phyloP scores from a whole-genome alignment of 768 basidiomycete species.

The Pulveroboletus sp. region DNA sequence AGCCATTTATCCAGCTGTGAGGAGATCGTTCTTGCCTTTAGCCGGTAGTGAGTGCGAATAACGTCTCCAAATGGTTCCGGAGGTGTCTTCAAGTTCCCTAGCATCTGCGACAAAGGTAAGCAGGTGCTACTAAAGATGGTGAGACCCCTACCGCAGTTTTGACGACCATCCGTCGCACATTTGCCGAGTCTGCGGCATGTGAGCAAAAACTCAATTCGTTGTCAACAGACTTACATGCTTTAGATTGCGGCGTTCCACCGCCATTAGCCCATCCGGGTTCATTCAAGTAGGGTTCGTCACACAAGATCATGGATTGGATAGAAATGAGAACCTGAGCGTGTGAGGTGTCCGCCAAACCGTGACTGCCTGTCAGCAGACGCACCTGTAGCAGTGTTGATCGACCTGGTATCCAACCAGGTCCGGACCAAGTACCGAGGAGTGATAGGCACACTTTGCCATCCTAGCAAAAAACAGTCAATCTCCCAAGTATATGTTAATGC shows the following conservation, averaged over 20 bases:
- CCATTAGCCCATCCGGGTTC: constrained; percentile 85
- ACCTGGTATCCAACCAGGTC: constrained; percentile 91
- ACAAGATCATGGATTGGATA: constrained; percentile 95
- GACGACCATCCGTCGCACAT: constrained; percentile 90
- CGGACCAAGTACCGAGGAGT: constrained; percentile 87
- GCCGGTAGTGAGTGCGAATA: constrained; percentile 85
- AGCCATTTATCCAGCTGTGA: constrained; percentile 82
- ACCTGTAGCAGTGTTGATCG: constrained; percentile 88
- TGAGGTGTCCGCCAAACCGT: background rate
- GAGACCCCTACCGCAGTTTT: constrained; percentile 66
- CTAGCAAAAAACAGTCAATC: constrained; percentile 33
- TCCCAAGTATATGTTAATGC: background rate
- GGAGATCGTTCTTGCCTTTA: constrained; percentile 71
- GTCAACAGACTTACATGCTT: constrained; percentile 56
- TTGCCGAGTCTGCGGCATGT: constrained; percentile 70
- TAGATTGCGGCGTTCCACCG: constrained; percentile 71
- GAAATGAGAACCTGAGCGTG: constrained; percentile 71
- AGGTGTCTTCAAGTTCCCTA: constrained; percentile 76
- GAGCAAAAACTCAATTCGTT: constrained; percentile 1
- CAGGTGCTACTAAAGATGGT: constrained; percentile 2
- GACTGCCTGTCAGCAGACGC: constrained; percentile 10
- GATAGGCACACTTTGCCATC: constrained; percentile 95
- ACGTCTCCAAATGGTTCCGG: constrained; percentile 86
- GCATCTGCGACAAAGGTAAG: constrained; percentile 54
- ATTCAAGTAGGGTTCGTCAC: constrained; percentile 89